These are phyloP conservation scores for Wallacemonas sp. DNA, from an alignment of 208 protist genomes.

Conservation along the genomic window DNA sequence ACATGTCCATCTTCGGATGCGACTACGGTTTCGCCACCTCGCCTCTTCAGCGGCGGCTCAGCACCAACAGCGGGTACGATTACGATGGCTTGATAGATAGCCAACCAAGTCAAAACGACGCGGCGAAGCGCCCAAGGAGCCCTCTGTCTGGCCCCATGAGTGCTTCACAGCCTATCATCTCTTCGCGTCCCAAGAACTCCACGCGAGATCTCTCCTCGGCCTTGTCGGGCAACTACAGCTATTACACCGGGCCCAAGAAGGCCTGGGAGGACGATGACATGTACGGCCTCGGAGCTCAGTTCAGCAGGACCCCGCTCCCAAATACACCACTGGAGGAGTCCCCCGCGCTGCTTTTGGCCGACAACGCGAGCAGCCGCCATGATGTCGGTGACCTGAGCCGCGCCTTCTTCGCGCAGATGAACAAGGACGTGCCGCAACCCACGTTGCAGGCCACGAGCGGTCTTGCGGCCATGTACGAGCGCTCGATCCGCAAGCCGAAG, in stretches of 20 bases:
- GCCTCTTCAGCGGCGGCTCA: constrained; percentile 17
- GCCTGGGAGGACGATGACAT: constrained; percentile 9
- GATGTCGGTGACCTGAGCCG: constrained; percentile 4
- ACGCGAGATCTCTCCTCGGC: neutral
- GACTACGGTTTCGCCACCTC: constrained; percentile 15
- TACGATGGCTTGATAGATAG: constrained; percentile 5
- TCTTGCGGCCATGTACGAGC: constrained; percentile 9
- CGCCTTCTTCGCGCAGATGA: constrained; percentile 7
- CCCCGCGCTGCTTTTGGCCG: too few relatives aligned
- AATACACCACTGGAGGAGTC: neutral
- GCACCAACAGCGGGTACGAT: constrained; percentile 1
- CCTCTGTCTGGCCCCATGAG: neutral
- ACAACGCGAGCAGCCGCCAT: neutral
- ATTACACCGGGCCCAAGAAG: neutral
- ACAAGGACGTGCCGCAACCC: neutral
- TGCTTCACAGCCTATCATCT: constrained; percentile 1
- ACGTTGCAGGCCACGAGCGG: neutral
- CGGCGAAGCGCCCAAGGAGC: neutral
- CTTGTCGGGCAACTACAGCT: neutral
- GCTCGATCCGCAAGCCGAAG: neutral
- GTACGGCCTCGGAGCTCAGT: neutral
- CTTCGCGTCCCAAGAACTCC: neutral
- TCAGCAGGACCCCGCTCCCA: neutral
- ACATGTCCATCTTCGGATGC: constrained; percentile 4
- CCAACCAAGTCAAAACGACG: neutral